These are phyloP conservation scores for Fragilaria crotonensis DNA, from an alignment of 108 stramenopile species.

Conservation along the genomic window DNA sequence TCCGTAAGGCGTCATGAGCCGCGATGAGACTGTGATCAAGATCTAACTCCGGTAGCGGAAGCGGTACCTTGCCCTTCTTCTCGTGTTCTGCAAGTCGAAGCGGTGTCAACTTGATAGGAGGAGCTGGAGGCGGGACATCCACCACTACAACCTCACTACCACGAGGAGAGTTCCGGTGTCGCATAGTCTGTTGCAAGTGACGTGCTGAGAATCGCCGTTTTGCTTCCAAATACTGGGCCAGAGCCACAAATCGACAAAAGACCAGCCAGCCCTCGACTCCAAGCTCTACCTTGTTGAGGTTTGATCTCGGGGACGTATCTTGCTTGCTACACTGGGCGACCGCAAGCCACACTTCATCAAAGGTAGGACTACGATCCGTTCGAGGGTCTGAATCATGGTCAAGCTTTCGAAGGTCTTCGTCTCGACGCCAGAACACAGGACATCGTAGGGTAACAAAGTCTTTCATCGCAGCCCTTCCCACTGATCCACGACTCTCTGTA, in stretches of 20 bases:
- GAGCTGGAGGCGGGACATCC: slow-evolving; percentile 70
- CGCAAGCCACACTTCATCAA: slow-evolving; percentile 76
- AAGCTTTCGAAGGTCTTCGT: slow-evolving; percentile 43
- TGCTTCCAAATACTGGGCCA: slow-evolving; percentile 76
- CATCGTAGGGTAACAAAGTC: slow-evolving; percentile 74
- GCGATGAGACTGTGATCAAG: slow-evolving; percentile 64
- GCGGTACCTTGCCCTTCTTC: slow-evolving; percentile 41
- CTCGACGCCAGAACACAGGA: slow-evolving; percentile 74
- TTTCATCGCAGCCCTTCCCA: slow-evolving; percentile 47
- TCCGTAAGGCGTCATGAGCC: slow-evolving; percentile 37
- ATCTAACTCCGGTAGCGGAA: slow-evolving; percentile 75
- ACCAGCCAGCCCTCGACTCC: slow-evolving; percentile 83
- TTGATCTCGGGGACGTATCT: background rate
- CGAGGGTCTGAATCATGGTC: slow-evolving; percentile 3
- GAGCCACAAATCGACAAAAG: slow-evolving; percentile 79
- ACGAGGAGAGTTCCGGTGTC: slow-evolving; percentile 54
- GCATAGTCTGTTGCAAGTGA: slow-evolving; percentile 84
- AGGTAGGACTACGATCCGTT: slow-evolving; percentile 40
- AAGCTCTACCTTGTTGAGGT: slow-evolving; percentile 16
- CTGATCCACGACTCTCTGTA: slow-evolving; percentile 56
- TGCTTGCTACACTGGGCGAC: slow-evolving; percentile 37
- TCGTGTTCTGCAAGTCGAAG: slow-evolving; percentile 34
- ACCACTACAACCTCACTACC: slow-evolving; percentile 73
- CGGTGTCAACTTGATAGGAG: slow-evolving; percentile 42
- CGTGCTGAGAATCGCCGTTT: slow-evolving; percentile 72